These are phyloP conservation scores for Martiniozyma asiatica DNA, from an alignment of 1,139 yeast genomes.

Conservation along the genomic window DNA sequence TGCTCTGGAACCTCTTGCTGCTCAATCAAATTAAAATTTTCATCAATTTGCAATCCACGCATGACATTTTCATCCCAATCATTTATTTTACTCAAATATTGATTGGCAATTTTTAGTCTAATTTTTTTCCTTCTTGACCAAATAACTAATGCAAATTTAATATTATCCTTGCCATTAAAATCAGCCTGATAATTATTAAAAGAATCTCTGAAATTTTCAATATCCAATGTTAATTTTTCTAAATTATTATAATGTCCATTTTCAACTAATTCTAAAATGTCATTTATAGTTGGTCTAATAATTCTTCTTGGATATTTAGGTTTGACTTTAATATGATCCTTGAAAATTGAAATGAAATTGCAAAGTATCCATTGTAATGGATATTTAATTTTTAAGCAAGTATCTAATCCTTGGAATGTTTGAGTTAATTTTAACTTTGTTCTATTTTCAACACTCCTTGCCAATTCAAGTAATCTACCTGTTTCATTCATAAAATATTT, in stretches of 20 bases:
- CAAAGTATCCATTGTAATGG: slow-evolving; percentile 6
- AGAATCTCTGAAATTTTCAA: slow-evolving; percentile 17
- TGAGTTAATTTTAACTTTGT: slow-evolving; percentile 1
- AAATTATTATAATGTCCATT: slow-evolving; percentile 18
- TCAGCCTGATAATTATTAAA: slow-evolving; percentile 1
- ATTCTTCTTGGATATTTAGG: slow-evolving; percentile 6
- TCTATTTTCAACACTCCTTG: slow-evolving; percentile 3
- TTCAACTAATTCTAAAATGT: slow-evolving; percentile 19
- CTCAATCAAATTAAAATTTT: neutral
- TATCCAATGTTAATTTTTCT: slow-evolving; percentile 20
- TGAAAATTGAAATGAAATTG: slow-evolving; percentile 6
- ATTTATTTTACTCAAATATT: neutral
- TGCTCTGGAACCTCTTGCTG: no score
- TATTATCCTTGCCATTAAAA: neutral
- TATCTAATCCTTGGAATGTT: slow-evolving; percentile 3
- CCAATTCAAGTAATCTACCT: slow-evolving; percentile 2
- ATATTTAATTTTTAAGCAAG: slow-evolving; percentile 1
- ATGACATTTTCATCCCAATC: slow-evolving; percentile 1
- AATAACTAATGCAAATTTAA: slow-evolving; percentile 7
- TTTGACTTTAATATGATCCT: slow-evolving; percentile 1
- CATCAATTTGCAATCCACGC: slow-evolving; percentile 1
- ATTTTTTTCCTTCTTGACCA: slow-evolving; percentile 6
- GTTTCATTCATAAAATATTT: slow-evolving; percentile 7
- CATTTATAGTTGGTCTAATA: slow-evolving; percentile 9
- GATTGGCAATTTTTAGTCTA: slow-evolving; percentile 7